Percentiles rank a stretch among this genome's conserved stretches.
These are phyloP conservation scores for Cicer arietinum DNA, from an alignment of 306 rosid species.

Conservation along the genomic window DNA sequence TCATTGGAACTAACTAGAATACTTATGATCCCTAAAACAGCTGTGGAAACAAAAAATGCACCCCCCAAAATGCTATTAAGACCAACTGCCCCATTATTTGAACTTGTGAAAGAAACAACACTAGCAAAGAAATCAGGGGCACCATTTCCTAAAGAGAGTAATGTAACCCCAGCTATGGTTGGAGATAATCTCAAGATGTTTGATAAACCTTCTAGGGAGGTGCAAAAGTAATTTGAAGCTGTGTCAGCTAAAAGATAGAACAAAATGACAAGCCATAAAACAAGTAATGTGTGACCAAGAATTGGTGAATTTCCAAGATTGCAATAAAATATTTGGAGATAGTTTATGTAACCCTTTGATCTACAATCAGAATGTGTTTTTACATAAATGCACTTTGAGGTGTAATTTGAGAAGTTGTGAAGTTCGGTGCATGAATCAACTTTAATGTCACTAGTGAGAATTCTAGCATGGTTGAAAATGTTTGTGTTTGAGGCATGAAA, in stretches of 20 bases:
- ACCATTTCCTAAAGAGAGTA: slow-evolving; percentile 43
- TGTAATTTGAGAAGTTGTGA: slow-evolving; percentile 39
- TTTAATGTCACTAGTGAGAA: slow-evolving; percentile 33
- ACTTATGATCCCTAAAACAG: slow-evolving; percentile 44
- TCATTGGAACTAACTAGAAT: slow-evolving; percentile 29
- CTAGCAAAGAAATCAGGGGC: slow-evolving; percentile 47
- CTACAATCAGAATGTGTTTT: slow-evolving; percentile 39
- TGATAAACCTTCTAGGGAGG: slow-evolving; percentile 39
- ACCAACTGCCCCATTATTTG: slow-evolving; percentile 45
- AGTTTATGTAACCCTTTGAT: slow-evolving; percentile 43
- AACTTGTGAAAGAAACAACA: slow-evolving; percentile 48
- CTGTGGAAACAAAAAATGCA: slow-evolving; percentile 43
- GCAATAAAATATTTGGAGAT: slow-evolving; percentile 42
- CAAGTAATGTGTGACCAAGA: slow-evolving; percentile 30
- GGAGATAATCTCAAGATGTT: slow-evolving; percentile 38
- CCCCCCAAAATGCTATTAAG: slow-evolving; percentile 44
- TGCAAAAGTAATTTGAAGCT: slow-evolving; percentile 46
- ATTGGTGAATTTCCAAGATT: slow-evolving; percentile 38
- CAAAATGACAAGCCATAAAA: slow-evolving; percentile 35
- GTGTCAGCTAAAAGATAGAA: slow-evolving; percentile 44
- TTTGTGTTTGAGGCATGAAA: slow-evolving; percentile 26
- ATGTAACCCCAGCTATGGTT: slow-evolving; percentile 43
- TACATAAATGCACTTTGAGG: slow-evolving; percentile 40
- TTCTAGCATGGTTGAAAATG: slow-evolving; percentile 39
- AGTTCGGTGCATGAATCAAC: slow-evolving; percentile 40